Evolutionary conservation across 306 rosid species (phyloP).

Genomic region (Ochetophila trinervis): DNA sequence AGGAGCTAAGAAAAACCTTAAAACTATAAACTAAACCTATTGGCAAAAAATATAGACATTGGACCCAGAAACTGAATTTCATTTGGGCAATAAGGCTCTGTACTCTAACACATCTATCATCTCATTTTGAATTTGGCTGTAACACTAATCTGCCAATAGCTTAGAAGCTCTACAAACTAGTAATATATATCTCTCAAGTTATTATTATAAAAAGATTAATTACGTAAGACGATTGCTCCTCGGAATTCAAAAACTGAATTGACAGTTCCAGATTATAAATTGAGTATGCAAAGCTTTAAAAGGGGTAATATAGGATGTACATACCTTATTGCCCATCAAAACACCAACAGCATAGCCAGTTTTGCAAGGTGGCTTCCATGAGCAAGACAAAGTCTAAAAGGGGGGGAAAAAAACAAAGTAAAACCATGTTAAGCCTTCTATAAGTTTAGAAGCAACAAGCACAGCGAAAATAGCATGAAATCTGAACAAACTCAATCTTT

Average conservation of each 20-base stretch:
- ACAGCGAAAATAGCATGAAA: neutral
- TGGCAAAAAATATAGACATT: too few species aligned
- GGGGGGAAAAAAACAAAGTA: conserved; percentile 13
- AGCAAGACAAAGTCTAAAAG: conserved; percentile 68
- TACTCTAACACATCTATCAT: neutral
- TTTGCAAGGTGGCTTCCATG: conserved; percentile 61
- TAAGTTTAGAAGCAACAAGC: neutral
- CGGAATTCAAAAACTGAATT: too few species aligned
- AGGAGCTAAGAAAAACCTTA: too few species aligned
- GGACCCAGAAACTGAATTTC: too few species aligned
- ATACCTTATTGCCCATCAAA: conserved; percentile 76
- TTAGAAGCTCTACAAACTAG: neutral
- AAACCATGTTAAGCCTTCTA: conserved; percentile 6
- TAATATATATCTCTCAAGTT: too few species aligned
- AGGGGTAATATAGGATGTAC: conserved; percentile 13
- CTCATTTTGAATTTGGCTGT: neutral
- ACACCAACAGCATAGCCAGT: conserved; percentile 71
- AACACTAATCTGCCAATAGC: neutral
- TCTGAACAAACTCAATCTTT: neutral
- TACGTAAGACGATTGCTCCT: too few species aligned
- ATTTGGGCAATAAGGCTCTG: too few species aligned
- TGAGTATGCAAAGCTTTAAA: conserved; percentile 11
- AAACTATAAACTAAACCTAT: too few species aligned
- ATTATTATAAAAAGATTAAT: too few species aligned
- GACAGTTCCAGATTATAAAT: neutral